A percentile compares a stretch with the other conserved stretches of the same genome.
These are phyloP conservation scores for Picea mariana DNA, from an alignment of 83 land plant genomes.

Conservation along the genomic window DNA sequence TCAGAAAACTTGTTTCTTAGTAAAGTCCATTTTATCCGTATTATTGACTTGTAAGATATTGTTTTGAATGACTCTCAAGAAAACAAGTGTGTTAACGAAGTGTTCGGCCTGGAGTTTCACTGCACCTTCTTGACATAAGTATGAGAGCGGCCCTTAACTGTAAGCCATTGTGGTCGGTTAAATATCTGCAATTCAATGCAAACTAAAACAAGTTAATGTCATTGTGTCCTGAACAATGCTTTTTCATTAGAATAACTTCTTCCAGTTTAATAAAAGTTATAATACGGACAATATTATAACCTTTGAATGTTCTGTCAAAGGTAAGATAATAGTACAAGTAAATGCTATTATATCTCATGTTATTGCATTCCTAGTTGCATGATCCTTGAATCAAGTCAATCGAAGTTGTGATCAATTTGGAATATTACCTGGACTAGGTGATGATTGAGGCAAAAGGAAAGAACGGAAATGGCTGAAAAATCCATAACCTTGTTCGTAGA, in stretches of 20 bases:
- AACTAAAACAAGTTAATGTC: neutral
- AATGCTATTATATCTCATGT: neutral
- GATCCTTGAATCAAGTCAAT: no score
- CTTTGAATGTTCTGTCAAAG: neutral
- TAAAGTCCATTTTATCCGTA: neutral
- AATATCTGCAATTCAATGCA: constrained; percentile 57
- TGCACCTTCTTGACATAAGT: constrained; percentile 80
- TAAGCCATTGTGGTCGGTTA: constrained; percentile 99
- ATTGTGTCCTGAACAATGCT: neutral
- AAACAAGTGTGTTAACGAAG: neutral
- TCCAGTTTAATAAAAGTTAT: no score
- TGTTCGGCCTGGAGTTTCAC: neutral
- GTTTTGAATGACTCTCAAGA: neutral
- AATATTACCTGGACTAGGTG: constrained; percentile 81
- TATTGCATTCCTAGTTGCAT: neutral
- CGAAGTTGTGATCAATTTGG: neutral
- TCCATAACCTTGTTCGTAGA: constrained; percentile 65
- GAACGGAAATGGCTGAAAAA: constrained; percentile 83
- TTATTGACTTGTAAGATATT: no score
- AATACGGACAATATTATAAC: neutral
- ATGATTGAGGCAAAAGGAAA: constrained; percentile 91
- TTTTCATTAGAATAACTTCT: neutral
- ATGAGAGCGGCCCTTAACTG: constrained; percentile 80
- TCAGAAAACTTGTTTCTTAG: neutral
- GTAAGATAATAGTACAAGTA: neutral